These are phyloP conservation scores for Botrytis elliptica DNA, from an alignment of 2,329 filamentous ascomycete genomes.

Conservation along the genomic window DNA sequence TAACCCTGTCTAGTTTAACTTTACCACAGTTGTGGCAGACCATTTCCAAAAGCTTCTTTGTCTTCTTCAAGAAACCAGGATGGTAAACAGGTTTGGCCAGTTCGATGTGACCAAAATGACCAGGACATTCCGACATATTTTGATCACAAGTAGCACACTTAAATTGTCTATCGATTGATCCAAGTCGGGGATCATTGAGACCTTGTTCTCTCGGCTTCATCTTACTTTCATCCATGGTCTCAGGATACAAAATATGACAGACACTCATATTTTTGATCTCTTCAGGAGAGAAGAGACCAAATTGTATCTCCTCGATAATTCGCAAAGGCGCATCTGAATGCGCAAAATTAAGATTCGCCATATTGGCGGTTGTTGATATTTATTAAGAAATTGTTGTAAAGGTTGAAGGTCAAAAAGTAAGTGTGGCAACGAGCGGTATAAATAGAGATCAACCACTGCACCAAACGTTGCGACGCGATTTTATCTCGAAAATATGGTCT, in stretches of 20 bases:
- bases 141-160: conserved; percentile 96
- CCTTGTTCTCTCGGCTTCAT: conserved; percentile 87
- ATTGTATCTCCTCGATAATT: conserved; percentile 98
- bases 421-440: conserved; percentile 24
- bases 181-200: conserved; percentile 92
- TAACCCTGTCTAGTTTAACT: conserved; percentile 96
- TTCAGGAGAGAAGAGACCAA: conserved; percentile 93
- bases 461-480: conserved; percentile 32
- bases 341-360: conserved; percentile 90
- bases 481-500: conserved; percentile 22
- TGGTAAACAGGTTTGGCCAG: conserved; percentile 95
- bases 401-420: conserved; percentile 11
- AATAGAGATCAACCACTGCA: conserved; percentile 23
- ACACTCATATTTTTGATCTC: conserved; percentile 99
- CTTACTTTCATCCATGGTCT: conserved; percentile 97
- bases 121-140: conserved; percentile 92
- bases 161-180: conserved; percentile 93
- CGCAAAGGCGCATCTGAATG: conserved; percentile 95
- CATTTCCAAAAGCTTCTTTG: conserved; percentile 98
- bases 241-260: conserved; percentile 92
- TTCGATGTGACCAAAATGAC: conserved; percentile 98
- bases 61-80: conserved; percentile 93
- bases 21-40: conserved; percentile 99
- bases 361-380: conserved; percentile 47
- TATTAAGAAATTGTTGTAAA: conserved; percentile 18